Conservation (phyloP, 2,329 filamentous ascomycete species). For the Arthrobotrys conoides region DNA sequence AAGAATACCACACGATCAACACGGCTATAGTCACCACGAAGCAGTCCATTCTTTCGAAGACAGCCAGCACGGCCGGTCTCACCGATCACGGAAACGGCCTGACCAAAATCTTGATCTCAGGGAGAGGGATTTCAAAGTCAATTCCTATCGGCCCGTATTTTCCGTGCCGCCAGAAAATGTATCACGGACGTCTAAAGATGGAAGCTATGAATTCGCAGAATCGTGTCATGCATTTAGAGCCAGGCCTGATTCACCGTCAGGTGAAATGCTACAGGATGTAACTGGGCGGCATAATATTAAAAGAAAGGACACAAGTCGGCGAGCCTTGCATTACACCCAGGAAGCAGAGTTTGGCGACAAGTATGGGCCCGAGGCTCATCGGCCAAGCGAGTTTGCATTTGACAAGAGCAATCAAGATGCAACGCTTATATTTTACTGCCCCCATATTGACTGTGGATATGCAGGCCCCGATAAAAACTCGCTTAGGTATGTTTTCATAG, state of each 20-base stretch:
- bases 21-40: neutral
- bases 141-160: conserved; percentile 3
- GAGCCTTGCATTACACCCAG: neutral
- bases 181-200: neutral
- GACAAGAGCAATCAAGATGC: neutral
- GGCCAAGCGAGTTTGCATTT: neutral
- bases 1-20: conserved; percentile 25
- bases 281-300: neutral
- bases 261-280: neutral
- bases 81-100: neutral
- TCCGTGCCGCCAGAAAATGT: conserved; percentile 4
- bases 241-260: neutral
- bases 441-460: neutral
- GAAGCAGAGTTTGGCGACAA: neutral
- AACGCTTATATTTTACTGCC: neutral
- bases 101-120: neutral
- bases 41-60: neutral
- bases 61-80: neutral
- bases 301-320: neutral
- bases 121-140: neutral
- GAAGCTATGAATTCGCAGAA: conserved; percentile 5
- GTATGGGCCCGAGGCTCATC: neutral
- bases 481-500: neutral
- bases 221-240: conserved; percentile 9
- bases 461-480: neutral